Conservation (phyloP, 73 alveolate genomes). For the Blepharisma stoltei region DNA sequence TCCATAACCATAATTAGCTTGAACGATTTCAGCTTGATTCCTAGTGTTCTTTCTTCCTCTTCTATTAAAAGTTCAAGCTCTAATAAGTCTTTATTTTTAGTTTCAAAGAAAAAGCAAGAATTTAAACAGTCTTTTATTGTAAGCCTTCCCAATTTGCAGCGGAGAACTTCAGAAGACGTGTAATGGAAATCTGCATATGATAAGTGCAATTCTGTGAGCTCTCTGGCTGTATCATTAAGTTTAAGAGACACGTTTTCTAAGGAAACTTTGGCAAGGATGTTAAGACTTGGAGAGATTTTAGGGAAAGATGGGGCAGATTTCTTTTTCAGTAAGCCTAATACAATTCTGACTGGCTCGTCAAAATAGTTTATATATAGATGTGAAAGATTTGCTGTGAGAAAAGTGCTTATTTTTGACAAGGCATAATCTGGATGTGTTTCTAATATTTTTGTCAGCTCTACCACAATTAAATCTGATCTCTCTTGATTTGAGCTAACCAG, state of each 20-base stretch:
- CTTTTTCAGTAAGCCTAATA: neutral
- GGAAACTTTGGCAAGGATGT: neutral
- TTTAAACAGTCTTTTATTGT: neutral
- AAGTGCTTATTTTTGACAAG: neutral
- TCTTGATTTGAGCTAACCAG: neutral
- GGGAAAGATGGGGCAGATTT: conserved; percentile 3
- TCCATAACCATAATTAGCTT: conserved; percentile 11
- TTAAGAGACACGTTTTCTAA: conserved; percentile 7
- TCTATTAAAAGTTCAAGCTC: neutral
- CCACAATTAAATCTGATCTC: neutral
- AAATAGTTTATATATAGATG: conserved; percentile 5
- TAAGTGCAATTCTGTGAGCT: neutral
- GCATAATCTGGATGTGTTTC: conserved; percentile 20
- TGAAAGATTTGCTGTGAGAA: neutral
- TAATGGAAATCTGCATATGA: neutral
- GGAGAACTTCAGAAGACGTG: neutral
- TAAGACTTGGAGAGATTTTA: neutral
- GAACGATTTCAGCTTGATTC: neutral
- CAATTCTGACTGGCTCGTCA: neutral
- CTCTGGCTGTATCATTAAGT: neutral
- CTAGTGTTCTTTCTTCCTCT: neutral
- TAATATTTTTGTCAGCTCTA: neutral
- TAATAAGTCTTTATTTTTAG: neutral
- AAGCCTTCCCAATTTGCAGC: neutral
- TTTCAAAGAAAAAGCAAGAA: conserved; percentile 10